These are phyloP conservation scores for Barbarea vulgaris DNA, from an alignment of 345 rosid species.

Conservation along the genomic window DNA sequence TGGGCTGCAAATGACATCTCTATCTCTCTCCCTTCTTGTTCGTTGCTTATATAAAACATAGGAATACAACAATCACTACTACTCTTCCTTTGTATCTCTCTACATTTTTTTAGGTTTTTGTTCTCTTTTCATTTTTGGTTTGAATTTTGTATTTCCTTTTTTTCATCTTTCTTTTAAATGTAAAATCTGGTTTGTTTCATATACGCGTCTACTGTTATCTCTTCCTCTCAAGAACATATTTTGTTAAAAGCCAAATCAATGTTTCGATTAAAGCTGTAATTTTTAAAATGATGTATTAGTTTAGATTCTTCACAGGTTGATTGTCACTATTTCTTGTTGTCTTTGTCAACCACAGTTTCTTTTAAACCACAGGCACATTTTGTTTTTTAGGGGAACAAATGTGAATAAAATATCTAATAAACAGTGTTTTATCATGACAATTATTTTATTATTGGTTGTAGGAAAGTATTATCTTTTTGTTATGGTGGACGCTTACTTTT, in stretches of 20 bases:
- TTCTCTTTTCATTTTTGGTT: conserved; percentile 24
- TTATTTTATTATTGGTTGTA: not conserved
- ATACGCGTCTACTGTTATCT: not conserved
- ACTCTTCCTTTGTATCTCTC: conserved; percentile 4
- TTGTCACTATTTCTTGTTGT: not conserved
- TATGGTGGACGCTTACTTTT: not conserved
- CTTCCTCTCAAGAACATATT: not conserved
- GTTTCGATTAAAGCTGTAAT: conserved; percentile 4
- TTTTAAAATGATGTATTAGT: not conserved
- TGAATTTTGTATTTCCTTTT: conserved; percentile 19
- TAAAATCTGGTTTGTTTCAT: conserved; percentile 32
- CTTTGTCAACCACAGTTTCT: not conserved
- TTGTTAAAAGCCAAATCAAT: conserved; percentile 13
- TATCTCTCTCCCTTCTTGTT: not conserved
- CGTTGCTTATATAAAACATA: conserved; percentile 35
- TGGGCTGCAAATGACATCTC: conserved; percentile 57
- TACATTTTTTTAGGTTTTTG: not conserved
- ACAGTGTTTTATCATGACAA: not conserved
- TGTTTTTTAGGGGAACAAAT: not conserved
- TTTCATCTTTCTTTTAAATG: conserved; percentile 19
- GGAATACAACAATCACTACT: conserved; percentile 17
- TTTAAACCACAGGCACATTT: not conserved
- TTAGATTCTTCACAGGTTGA: not conserved
- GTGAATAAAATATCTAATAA: not conserved
- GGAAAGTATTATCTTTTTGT: not conserved